These are phyloP conservation scores for Melanogaster broomeanus DNA, from an alignment of 768 basidiomycete genomes.

Conservation along the genomic window DNA sequence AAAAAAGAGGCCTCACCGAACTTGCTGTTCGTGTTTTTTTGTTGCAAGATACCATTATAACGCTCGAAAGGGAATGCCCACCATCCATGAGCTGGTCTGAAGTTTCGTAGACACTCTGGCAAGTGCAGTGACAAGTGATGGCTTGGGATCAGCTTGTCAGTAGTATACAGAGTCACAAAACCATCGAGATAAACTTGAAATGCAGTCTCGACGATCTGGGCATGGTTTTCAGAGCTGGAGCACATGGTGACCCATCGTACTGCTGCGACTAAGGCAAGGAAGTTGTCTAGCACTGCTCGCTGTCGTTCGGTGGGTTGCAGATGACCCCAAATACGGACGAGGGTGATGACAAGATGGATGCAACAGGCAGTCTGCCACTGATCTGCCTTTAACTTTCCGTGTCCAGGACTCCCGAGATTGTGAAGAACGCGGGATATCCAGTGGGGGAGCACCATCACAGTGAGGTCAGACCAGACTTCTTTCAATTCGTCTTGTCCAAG, in stretches of 20 bases:
- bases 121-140: slow-evolving; percentile 47
- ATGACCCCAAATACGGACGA: slow-evolving; percentile 30
- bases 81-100: slow-evolving; percentile 31
- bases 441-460: slow-evolving; percentile 13
- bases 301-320: not conserved
- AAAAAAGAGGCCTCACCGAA: slow-evolving; percentile 23
- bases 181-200: not conserved
- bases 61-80: slow-evolving; percentile 32
- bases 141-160: slow-evolving; percentile 16
- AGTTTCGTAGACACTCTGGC: slow-evolving; percentile 21
- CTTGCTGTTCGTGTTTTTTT: slow-evolving; percentile 29
- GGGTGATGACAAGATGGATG: slow-evolving; percentile 29
- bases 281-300: not conserved
- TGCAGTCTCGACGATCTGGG: not conserved
- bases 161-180: not conserved
- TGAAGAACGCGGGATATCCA: slow-evolving; percentile 26
- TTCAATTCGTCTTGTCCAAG: not conserved
- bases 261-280: not conserved
- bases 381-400: slow-evolving; percentile 38
- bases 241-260: slow-evolving; percentile 1
- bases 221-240: not conserved
- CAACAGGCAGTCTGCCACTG: slow-evolving; percentile 24
- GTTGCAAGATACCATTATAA: slow-evolving; percentile 33
- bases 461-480: slow-evolving; percentile 7
- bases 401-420: slow-evolving; percentile 32